Conservation (phyloP, 352 stramenopile species). For the Globisporangium iwayamae region DNA sequence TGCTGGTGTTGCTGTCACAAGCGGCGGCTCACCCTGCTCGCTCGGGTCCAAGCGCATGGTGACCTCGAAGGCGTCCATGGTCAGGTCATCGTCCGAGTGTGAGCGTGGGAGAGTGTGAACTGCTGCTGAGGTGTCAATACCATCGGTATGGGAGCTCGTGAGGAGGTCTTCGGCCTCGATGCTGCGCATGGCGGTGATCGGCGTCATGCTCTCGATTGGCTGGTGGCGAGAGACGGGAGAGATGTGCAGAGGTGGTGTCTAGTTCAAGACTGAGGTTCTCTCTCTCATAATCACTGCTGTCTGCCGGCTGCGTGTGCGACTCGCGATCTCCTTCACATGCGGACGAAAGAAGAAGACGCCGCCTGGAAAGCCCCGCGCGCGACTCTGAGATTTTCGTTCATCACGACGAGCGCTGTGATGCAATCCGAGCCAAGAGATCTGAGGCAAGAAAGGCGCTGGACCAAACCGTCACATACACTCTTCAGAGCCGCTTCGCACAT, state of each 20-base stretch:
- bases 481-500: neutral
- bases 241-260: neutral
- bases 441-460: neutral
- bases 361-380: no score
- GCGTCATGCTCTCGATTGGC: neutral
- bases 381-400: neutral
- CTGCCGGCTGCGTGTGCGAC: no score
- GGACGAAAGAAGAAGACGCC: no score
- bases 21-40: neutral
- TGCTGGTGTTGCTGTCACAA: neutral
- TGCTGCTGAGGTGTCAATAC: neutral
- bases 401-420: neutral
- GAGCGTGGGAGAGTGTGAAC: neutral
- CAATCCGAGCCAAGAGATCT: neutral
- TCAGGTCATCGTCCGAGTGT: constrained; percentile 1
- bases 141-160: neutral
- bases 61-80: constrained; percentile 1
- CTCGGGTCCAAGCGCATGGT: constrained; percentile 1
- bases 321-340: no score
- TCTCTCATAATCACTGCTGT: constrained; percentile 69
- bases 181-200: constrained; percentile 1
- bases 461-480: neutral
- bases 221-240: neutral
- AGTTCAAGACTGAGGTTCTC: constrained; percentile 6
- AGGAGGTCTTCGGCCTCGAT: constrained; percentile 3